Evolutionary conservation across 2,329 filamentous ascomycete species (phyloP), one percentile per base, ranked within the genome.

Genomic region (Arthrocladium fulminans): DNA sequence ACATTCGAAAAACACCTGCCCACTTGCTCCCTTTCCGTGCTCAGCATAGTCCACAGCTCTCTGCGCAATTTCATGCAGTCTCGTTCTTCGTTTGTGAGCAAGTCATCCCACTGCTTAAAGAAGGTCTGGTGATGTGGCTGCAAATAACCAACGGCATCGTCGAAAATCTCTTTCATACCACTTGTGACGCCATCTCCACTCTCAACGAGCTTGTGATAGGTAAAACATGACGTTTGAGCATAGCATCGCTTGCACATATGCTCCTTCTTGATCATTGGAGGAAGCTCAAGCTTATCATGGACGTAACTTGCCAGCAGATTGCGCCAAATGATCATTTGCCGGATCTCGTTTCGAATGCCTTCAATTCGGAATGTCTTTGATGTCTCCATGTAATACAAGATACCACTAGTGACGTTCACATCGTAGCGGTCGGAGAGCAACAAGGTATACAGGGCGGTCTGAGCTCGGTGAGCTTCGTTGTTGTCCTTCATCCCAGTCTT

Each of bases 1-100:
- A 98, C 82, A 57, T 90, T 83, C 8, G 86, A 80, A 64, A 97
- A 97, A 64, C 92, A 97, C 47, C 90, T 80, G 1, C 89, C 89
- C 8, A 90, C 74, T 60, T 84, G 86, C 65, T 98, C 88, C 40
- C 92, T 83, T 63, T 97, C 88, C 0, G 72, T 74, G 63, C 92
- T 96, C 19, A 89, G 70, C 86, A 98, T 94, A 0, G 89, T 96
- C 92, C 92, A 98, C 2, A 98, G 72, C 63, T 98, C 92, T 55
- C 88, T 77, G 53, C 88, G 81, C 54, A 88, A 84, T 60, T 86
- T 94, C 62, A 92, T 84, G 61, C 85, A 81, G 59, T 94, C 88
- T 58, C 84, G 87, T 64, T 98, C 92, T 69, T 98, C 92, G 63
- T 92, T 92, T 0, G 90, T 97, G 30, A 98, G 72, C 12, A 98